These are phyloP conservation scores for Brassica nigra DNA, from an alignment of 345 rosid species.

Conservation along the genomic window DNA sequence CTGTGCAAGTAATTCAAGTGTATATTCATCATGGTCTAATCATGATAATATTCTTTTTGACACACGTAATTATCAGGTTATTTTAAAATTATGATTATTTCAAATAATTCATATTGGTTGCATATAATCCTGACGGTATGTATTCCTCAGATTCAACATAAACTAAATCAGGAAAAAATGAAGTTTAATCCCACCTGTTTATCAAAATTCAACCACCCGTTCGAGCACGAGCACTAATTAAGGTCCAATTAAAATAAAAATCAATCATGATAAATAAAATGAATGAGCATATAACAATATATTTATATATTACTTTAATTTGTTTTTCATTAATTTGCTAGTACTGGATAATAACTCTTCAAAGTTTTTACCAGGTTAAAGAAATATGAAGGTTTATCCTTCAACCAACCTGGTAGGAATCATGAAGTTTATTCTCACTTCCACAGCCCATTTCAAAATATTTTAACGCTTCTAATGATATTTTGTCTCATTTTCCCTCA, in stretches of 20 bases:
- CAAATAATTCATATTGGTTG: background rate
- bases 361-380: background rate
- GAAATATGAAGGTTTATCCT: slow-evolving; percentile 10
- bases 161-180: background rate
- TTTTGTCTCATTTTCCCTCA: slow-evolving; percentile 16
- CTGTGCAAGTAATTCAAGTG: slow-evolving; percentile 9
- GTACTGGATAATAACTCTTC: background rate
- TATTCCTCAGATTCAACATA: background rate
- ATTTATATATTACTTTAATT: background rate
- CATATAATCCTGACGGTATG: background rate
- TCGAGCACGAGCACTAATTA: background rate
- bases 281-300: background rate
- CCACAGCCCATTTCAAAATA: slow-evolving; percentile 13
- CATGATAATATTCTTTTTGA: slow-evolving; percentile 10
- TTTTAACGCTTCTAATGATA: slow-evolving; percentile 19
- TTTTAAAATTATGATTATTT: background rate
- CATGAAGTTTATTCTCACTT: slow-evolving; percentile 31
- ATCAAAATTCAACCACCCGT: background rate
- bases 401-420: slow-evolving; percentile 19
- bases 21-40: slow-evolving; percentile 30
- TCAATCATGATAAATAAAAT: background rate
- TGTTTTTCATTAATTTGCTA: background rate
- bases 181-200: background rate
- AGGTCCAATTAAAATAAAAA: background rate
- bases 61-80: background rate